Base-by-base conservation (phyloP, 192 early-diverging fungal genomes). In the Podila horticola region DNA sequence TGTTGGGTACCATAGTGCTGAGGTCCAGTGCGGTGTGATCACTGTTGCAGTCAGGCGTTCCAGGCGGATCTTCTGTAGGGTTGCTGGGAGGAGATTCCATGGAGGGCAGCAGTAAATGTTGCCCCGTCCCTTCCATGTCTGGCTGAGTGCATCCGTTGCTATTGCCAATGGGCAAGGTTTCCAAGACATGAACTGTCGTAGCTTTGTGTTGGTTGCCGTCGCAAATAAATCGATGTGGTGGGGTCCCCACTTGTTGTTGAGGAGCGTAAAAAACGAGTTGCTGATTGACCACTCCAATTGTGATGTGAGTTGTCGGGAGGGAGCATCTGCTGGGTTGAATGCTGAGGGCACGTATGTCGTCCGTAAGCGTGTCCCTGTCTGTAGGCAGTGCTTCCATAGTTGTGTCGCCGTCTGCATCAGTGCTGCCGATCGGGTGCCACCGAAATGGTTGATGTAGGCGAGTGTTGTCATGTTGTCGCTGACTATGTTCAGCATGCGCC, bases 391-490 rank as follows among this genome's bases (percentile, higher is more conserved):
- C 1, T 31, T 48, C 74, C 74, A 75, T 10, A 75, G 33, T n/a
- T 59, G 49, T 38, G 64, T 28, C 13, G 74, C 71, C 30, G 74
- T 41, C 20, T 45, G 26, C 69, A 72, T 76, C 4, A 85, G 62
- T 2, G 57, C 34, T 13, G 55, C 63, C 0, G 70, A 82, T 4
- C 64, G 31, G 7, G 79, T 70, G 17, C 82, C 73, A 8, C 73
- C 82, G 22, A 74, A 75, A 22, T 71, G 52, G 73, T 75, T 75
- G 48, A 75, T 38, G 52, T 83, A 75, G 0, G 82, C 73, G 5
- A 75, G 58, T 0, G 82, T 75, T 0, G 73, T 75, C 12, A 55
- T 67, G 52, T 82, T 82, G 81, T 82, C 66, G 68, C 72, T 62
- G 3, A 34, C 60, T 17, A 74, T 24, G 13, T 59, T 28, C 3